Percentiles rank a stretch among this genome's conserved stretches.
These are phyloP conservation scores for Ustilago trichophora DNA, from an alignment of 1,284 basidiomycete genomes.

Conservation along the genomic window DNA sequence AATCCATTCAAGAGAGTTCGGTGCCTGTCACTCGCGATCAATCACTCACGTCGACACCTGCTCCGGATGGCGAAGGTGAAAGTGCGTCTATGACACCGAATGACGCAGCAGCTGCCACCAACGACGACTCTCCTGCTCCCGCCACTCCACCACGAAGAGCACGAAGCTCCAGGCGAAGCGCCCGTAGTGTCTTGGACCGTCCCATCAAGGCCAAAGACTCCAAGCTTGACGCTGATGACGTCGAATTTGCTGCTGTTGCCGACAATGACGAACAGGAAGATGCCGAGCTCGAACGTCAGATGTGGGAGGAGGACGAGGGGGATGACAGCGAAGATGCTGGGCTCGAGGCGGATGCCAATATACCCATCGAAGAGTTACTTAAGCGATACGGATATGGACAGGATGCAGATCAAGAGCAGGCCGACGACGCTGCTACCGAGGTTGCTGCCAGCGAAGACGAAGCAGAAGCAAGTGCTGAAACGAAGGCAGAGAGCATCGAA, in stretches of 20 bases:
- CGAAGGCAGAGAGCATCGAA: not conserved
- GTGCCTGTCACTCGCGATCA: constrained; percentile 7
- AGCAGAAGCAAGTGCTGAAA: not conserved
- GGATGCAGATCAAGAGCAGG: constrained; percentile 12
- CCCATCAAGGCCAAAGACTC: constrained; percentile 12
- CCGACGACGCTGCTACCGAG: constrained; percentile 21
- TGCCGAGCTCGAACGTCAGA: constrained; percentile 63
- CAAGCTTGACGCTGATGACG: constrained; percentile 28
- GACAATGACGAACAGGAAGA: constrained; percentile 53
- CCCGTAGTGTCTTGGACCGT: not conserved
- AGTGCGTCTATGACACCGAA: not conserved
- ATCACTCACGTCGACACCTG: constrained; percentile 8
- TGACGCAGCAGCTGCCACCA: not conserved
- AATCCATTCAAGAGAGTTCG: constrained; percentile 6
- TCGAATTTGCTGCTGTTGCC: constrained; percentile 22
- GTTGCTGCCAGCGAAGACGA: constrained; percentile 19
- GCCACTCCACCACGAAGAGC: no score
- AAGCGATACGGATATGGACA: constrained; percentile 68
- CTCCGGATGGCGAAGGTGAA: not conserved
- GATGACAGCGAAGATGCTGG: constrained; percentile 70
- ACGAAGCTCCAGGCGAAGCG: constrained; percentile 12
- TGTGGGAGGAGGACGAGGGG: constrained; percentile 64
- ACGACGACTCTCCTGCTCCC: not conserved
- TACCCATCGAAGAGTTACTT: constrained; percentile 71
- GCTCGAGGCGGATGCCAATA: constrained; percentile 69